Evolutionary conservation across 2,329 filamentous ascomycete species (phyloP), one percentile per base, ranked within the genome.

Genomic region (Diaporthe batatas): DNA sequence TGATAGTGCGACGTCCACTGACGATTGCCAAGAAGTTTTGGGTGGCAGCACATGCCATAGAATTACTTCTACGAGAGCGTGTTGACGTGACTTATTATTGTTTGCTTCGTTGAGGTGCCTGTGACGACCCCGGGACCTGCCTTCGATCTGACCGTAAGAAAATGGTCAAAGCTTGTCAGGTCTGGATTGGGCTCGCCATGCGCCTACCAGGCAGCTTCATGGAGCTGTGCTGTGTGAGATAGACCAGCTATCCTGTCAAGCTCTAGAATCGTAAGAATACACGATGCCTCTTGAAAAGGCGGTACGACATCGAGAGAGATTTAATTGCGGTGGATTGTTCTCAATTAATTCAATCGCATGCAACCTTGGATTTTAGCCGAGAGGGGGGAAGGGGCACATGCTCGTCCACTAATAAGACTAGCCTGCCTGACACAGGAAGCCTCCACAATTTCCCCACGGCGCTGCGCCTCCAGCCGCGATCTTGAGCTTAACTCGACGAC

Each of bases 391-490:
- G 21, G 21, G 12, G 29, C 42, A 11, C 25, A 14, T 64, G 42
- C 36, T 3, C 36, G 21, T 51, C 10, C 16, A 21, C 23, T 18
- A 1, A 25, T 12, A 14, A 18, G 62, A 47, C 62, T 39, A 32
- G 23, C 47, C 16, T 42, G 59, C 21, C 62, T 25, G 21, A 36
- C 29, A 25, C 32, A n/a, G 14, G 29, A 44, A 44, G 6, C 62
- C 62, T 53, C 62, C 62, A 67, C 62, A 67, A 11, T 67, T 67
- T 53, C 62, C 62, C 62, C 62, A 67, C 62, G 53, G 23, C 29
- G 32, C 32, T 29, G 44, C 32, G 47, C n/a, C 32, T 36, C 34
- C 67, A 34, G 39, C 54, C 36, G 65, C 57, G 23, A 11, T 23
- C 25, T n/a, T 34, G 34, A 64, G 69, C 69, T 69, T 69, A 57